Conservation (phyloP, 257 asterid genomes). For the Linderniella brevidens region DNA sequence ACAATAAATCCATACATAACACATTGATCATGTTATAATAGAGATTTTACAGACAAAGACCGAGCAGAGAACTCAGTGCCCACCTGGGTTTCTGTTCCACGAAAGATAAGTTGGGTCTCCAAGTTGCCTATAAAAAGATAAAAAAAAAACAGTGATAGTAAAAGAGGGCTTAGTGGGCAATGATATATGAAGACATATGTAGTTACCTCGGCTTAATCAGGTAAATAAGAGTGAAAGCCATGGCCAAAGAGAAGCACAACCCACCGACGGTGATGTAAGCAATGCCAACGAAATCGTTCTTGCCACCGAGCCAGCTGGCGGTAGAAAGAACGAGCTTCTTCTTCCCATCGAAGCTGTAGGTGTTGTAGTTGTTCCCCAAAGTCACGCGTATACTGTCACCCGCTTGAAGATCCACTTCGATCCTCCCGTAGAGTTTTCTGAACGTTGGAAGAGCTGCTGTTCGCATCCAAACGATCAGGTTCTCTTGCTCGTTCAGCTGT, state of each 20-base stretch:
- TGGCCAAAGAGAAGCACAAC: slow-evolving; percentile 54
- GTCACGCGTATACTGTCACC: slow-evolving; percentile 42
- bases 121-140: slow-evolving; percentile 17
- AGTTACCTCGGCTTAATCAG: slow-evolving; percentile 61
- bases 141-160: too few species aligned
- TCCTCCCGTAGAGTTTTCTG: slow-evolving; percentile 66
- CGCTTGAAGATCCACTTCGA: slow-evolving; percentile 44
- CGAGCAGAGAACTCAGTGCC: slow-evolving; percentile 10
- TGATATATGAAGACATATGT: not conserved
- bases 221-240: slow-evolving; percentile 46
- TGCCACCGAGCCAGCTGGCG: slow-evolving; percentile 88
- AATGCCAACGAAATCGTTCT: slow-evolving; percentile 65
- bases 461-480: slow-evolving; percentile 91
- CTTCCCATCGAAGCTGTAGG: slow-evolving; percentile 75
- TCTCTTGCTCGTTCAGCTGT: slow-evolving; percentile 69
- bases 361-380: slow-evolving; percentile 42
- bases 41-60: too few species aligned
- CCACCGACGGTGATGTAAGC: slow-evolving; percentile 83
- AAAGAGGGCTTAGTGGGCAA: not conserved
- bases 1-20: too few species aligned
- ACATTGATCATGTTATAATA: too few species aligned
- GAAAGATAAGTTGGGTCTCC: slow-evolving; percentile 30
- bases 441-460: slow-evolving; percentile 93
- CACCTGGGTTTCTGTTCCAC: slow-evolving; percentile 26
- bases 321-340: slow-evolving; percentile 88